These are phyloP conservation scores for Cyclostephanos invisitatus DNA, from an alignment of 108 stramenopile genomes.

Conservation along the genomic window DNA sequence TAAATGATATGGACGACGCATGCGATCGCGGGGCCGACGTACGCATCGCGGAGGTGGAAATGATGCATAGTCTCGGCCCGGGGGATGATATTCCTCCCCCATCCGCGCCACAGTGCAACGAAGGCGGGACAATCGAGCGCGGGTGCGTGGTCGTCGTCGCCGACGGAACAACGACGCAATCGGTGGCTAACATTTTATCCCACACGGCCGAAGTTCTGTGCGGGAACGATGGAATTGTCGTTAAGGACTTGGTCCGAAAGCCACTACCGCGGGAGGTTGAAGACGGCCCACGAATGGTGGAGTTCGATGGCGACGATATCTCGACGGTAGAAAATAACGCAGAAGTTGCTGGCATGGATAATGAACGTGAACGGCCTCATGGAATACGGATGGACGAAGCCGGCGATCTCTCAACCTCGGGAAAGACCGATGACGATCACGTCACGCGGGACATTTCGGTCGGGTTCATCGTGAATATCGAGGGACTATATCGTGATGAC, in stretches of 20 bases:
- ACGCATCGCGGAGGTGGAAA: too few relatives aligned
- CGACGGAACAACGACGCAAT: too few relatives aligned
- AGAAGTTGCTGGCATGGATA: not conserved
- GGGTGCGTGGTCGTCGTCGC: too few relatives aligned
- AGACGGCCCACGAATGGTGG: too few relatives aligned
- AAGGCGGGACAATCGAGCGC: too few relatives aligned
- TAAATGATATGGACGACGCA: too few relatives aligned
- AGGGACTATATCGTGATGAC: not conserved
- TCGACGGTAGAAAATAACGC: not conserved
- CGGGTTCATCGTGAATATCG: not conserved
- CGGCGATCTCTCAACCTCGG: not conserved
- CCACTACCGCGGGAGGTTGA: too few relatives aligned
- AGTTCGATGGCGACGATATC: not conserved
- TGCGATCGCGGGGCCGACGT: too few relatives aligned
- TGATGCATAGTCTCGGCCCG: too few relatives aligned
- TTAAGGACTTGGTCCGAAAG: not conserved
- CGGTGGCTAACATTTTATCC: not conserved
- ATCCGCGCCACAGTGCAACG: not conserved
- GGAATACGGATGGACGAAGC: not conserved
- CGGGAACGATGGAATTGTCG: not conserved
- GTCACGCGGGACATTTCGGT: not conserved
- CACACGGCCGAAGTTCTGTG: not conserved
- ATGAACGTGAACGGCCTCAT: not conserved
- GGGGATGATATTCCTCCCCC: not conserved
- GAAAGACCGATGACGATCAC: not conserved